These are phyloP conservation scores for Gossypium lobatum DNA, from an alignment of 441 rosid genomes.

Conservation along the genomic window DNA sequence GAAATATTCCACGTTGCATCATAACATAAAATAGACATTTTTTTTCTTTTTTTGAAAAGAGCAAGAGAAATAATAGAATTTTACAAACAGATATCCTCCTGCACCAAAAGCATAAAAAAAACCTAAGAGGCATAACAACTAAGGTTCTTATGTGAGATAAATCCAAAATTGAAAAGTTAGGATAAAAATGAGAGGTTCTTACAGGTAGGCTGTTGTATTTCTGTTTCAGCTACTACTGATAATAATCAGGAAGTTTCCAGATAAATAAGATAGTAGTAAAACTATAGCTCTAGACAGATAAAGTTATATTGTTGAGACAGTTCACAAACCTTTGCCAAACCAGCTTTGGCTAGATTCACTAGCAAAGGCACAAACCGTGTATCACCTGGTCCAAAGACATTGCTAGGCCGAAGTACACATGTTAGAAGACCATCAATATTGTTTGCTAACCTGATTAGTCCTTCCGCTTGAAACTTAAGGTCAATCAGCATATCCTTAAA, in stretches of 20 bases:
- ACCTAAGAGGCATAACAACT: neutral
- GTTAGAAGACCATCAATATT: slow-evolving; percentile 76
- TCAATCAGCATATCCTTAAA: slow-evolving; percentile 58
- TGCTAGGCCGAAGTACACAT: slow-evolving; percentile 85
- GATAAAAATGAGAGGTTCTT: neutral
- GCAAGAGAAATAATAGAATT: neutral
- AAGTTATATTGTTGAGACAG: slow-evolving; percentile 1
- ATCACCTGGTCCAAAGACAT: slow-evolving; percentile 85
- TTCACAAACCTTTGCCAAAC: slow-evolving; percentile 73
- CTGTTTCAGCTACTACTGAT: neutral
- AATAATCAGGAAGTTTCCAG: neutral
- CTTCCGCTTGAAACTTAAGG: slow-evolving; percentile 95
- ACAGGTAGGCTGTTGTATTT: neutral
- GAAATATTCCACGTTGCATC: slow-evolving; percentile 5
- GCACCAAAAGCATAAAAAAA: neutral
- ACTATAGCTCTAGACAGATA: neutral
- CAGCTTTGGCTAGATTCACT: slow-evolving; percentile 57
- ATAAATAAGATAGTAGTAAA: neutral
- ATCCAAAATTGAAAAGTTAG: neutral
- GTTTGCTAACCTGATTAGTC: slow-evolving; percentile 63
- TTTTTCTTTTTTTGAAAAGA: neutral
- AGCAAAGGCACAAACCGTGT: slow-evolving; percentile 53
- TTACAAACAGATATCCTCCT: neutral
- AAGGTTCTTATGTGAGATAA: neutral
- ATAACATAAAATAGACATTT: neutral